Percentiles rank a stretch among this genome's conserved stretches.
Conservation (phyloP, 441 rosid genomes). For the Pelargonium citronellum region DNA sequence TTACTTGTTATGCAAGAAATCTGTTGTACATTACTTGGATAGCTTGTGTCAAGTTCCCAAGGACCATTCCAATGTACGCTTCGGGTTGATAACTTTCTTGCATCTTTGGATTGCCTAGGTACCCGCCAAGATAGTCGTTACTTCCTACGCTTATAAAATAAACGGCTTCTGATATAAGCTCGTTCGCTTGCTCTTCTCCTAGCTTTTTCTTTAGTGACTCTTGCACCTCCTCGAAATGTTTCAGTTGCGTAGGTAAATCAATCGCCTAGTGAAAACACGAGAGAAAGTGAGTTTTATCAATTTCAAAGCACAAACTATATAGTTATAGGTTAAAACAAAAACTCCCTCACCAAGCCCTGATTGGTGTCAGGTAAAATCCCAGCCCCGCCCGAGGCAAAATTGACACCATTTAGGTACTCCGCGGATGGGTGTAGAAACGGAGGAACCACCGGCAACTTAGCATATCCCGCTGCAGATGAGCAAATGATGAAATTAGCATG, state of each 20-base stretch:
- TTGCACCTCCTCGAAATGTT: conserved; percentile 31
- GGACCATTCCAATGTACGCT: conserved; percentile 37
- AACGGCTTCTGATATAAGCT: conserved; percentile 40
- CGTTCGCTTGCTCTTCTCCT: conserved; percentile 29
- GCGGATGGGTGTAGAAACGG: conserved; percentile 37
- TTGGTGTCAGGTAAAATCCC: conserved; percentile 47
- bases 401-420: conserved; percentile 34
- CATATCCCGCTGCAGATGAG: conserved; percentile 34
- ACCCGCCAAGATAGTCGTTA: conserved; percentile 52
- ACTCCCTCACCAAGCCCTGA: conserved; percentile 24
- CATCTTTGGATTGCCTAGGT: conserved; percentile 34
- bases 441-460: conserved; percentile 45
- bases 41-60: conserved; percentile 47
- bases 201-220: conserved; percentile 31
- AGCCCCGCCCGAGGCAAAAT: conserved; percentile 50
- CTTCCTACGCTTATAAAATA: conserved; percentile 51
- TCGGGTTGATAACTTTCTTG: conserved; percentile 30
- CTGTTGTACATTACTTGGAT: conserved; percentile 31
- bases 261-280: conserved; percentile 26
- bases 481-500: neutral
- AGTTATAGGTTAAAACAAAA: neutral
- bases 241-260: conserved; percentile 38
- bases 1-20: neutral
- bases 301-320: neutral
- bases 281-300: no score